Conservation (phyloP, 495 filamentous ascomycete species). For the Clohesyomyces aquaticus region DNA sequence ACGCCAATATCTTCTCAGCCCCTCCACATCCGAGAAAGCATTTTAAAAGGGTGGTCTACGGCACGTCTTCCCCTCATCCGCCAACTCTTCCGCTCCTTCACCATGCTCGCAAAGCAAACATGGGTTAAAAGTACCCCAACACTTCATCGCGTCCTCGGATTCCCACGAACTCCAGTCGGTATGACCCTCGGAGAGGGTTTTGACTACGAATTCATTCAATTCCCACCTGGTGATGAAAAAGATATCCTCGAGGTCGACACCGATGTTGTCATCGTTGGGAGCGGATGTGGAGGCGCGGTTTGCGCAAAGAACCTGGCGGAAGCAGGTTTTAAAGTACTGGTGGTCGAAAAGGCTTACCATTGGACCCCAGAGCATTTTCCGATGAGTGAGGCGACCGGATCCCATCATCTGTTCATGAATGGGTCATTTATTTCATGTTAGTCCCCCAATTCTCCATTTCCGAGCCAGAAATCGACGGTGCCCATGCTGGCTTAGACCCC, state of each 20-base stretch:
- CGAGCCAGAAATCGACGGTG: too few species aligned
- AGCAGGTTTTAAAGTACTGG: constrained; percentile 72
- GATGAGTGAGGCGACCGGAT: constrained; percentile 63
- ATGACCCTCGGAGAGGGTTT: constrained; percentile 63
- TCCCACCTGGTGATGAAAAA: constrained; percentile 49
- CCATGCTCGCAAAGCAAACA: constrained; percentile 45
- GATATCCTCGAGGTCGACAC: constrained; percentile 70
- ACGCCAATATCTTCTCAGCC: constrained; percentile 43
- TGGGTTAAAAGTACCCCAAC: constrained; percentile 66
- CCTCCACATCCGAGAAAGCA: constrained; percentile 40
- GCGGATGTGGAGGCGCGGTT: constrained; percentile 85
- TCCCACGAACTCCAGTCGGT: constrained; percentile 62
- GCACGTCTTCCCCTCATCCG: constrained; percentile 42
- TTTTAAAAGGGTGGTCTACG: constrained; percentile 42
- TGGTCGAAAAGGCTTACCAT: constrained; percentile 81
- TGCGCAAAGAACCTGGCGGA: constrained; percentile 79
- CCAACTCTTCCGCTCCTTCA: constrained; percentile 39
- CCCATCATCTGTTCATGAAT: constrained; percentile 61
- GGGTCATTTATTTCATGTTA: constrained; percentile 38
- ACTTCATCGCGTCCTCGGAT: constrained; percentile 61
- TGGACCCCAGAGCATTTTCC: constrained; percentile 74
- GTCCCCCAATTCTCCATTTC: background rate
- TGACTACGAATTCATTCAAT: constrained; percentile 60
- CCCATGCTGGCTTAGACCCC: too few species aligned
- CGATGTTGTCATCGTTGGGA: constrained; percentile 84